Conservation (phyloP, 768 basidiomycete species). For the Leucocoprinus leucothites region DNA sequence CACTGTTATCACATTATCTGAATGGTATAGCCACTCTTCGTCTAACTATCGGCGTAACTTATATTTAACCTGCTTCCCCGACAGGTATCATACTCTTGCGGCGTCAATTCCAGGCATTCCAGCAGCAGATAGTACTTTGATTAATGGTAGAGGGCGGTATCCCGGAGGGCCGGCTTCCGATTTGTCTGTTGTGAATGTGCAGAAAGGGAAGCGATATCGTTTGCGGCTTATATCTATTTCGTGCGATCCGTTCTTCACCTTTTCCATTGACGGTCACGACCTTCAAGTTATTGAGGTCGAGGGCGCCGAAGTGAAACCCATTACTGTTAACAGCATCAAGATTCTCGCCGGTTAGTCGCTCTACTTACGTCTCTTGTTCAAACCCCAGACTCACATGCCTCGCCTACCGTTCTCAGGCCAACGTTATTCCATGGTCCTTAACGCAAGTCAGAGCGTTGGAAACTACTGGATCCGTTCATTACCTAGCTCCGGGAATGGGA, state of each 20-base stretch:
- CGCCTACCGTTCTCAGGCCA: slow-evolving; percentile 26
- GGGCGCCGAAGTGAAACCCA: slow-evolving; percentile 28
- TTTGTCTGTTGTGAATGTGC: slow-evolving; percentile 44
- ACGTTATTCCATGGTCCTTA: slow-evolving; percentile 36
- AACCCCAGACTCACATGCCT: too few relatives aligned
- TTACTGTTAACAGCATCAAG: slow-evolving; percentile 35
- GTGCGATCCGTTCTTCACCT: slow-evolving; percentile 42
- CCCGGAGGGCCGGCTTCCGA: slow-evolving; percentile 33
- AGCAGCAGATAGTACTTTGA: slow-evolving; percentile 38
- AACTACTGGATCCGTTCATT: slow-evolving; percentile 36
- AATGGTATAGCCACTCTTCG: slow-evolving; percentile 32
- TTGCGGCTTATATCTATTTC: slow-evolving; percentile 51
- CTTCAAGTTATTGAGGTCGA: slow-evolving; percentile 42
- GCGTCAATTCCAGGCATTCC: slow-evolving; percentile 18
- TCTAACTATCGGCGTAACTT: not conserved
- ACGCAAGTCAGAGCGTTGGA: slow-evolving; percentile 30
- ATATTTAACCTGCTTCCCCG: not conserved
- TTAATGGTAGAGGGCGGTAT: slow-evolving; percentile 52
- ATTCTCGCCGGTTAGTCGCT: slow-evolving; percentile 30
- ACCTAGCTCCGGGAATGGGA: slow-evolving; percentile 20
- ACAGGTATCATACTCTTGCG: slow-evolving; percentile 36
- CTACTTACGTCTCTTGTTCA: too few relatives aligned
- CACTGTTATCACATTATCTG: slow-evolving; percentile 48
- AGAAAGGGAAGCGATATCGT: slow-evolving; percentile 41
- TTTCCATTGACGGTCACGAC: slow-evolving; percentile 42